Conservation (phyloP, 2,329 filamentous ascomycete species). For the Stachybotrys echinatus region DNA sequence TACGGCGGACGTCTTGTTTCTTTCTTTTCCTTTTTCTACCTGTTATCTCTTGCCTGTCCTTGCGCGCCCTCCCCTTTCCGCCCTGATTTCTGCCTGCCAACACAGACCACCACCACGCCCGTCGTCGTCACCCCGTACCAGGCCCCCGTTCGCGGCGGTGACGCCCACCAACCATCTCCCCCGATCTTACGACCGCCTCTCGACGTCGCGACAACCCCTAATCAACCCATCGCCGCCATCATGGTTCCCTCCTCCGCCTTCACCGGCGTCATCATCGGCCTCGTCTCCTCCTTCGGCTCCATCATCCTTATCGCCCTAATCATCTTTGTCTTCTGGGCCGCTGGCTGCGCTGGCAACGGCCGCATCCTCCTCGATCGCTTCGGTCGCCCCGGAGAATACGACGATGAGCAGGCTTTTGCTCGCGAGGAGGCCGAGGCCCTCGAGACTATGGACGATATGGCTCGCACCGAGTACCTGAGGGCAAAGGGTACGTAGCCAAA, state of each 20-base stretch:
- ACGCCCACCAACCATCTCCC: slow-evolving; percentile 1
- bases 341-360: slow-evolving; percentile 63
- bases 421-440: slow-evolving; percentile 93
- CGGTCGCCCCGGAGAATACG: slow-evolving; percentile 89
- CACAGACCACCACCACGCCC: not conserved
- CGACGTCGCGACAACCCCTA: too few relatives aligned
- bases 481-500: slow-evolving; percentile 70
- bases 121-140: not conserved
- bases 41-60: slow-evolving; percentile 2
- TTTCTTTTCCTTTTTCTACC: not conserved
- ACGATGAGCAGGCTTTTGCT: slow-evolving; percentile 92
- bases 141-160: not conserved
- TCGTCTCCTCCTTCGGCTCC: slow-evolving; percentile 90
- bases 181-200: too few relatives aligned
- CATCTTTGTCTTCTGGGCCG: slow-evolving; percentile 89
- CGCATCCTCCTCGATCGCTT: slow-evolving; percentile 92
- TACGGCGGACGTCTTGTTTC: not conserved
- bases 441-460: slow-evolving; percentile 91
- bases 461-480: slow-evolving; percentile 83
- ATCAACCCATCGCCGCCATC: slow-evolving; percentile 20
- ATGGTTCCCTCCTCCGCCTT: slow-evolving; percentile 40
- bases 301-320: slow-evolving; percentile 77
- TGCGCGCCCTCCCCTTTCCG: not conserved
- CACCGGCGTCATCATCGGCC: slow-evolving; percentile 85
- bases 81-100: not conserved